These are phyloP conservation scores for Emergomyces africanus DNA, from an alignment of 2,329 filamentous ascomycete species.

Conservation along the genomic window DNA sequence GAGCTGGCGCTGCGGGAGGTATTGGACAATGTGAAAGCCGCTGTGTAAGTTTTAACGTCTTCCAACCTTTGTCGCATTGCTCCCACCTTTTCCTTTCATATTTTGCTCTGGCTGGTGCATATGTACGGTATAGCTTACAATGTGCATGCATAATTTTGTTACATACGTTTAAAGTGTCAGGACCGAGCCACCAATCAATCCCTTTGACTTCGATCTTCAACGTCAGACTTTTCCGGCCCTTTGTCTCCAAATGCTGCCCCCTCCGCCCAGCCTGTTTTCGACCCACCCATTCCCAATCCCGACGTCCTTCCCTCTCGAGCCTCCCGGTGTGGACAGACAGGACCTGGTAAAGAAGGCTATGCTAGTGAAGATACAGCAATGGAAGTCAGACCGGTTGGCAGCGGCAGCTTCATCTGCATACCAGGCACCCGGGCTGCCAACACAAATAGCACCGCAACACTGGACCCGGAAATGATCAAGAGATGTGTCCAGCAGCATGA, in stretches of 20 bases:
- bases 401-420: slow-evolving; percentile 7
- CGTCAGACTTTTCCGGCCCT: slow-evolving; percentile 76
- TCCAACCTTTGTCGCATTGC: background rate
- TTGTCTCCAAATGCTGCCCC: slow-evolving; percentile 65
- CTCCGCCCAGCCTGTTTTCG: slow-evolving; percentile 72
- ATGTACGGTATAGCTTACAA: slow-evolving; percentile 5
- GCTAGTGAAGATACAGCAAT: slow-evolving; percentile 52
- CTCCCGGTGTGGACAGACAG: slow-evolving; percentile 61
- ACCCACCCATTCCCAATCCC: slow-evolving; percentile 64
- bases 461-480: slow-evolving; percentile 29
- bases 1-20: slow-evolving; percentile 78
- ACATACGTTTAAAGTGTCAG: slow-evolving; percentile 26
- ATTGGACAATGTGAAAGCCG: slow-evolving; percentile 66
- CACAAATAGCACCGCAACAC: slow-evolving; percentile 8
- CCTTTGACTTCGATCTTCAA: slow-evolving; percentile 72
- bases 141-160: slow-evolving; percentile 3
- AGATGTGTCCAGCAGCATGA: slow-evolving; percentile 48
- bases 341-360: slow-evolving; percentile 58
- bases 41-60: slow-evolving; percentile 48
- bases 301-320: slow-evolving; percentile 68
- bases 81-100: background rate
- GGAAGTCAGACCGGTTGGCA: slow-evolving; percentile 39
- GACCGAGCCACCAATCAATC: slow-evolving; percentile 29
- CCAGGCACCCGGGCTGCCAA: slow-evolving; percentile 1
- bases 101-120: background rate